Percentiles rank a stretch among this genome's conserved stretches.
phyloP scores from a whole-genome alignment of 2,329 filamentous ascomycete species.

The Stachybotrys chlorohalonatus region DNA sequence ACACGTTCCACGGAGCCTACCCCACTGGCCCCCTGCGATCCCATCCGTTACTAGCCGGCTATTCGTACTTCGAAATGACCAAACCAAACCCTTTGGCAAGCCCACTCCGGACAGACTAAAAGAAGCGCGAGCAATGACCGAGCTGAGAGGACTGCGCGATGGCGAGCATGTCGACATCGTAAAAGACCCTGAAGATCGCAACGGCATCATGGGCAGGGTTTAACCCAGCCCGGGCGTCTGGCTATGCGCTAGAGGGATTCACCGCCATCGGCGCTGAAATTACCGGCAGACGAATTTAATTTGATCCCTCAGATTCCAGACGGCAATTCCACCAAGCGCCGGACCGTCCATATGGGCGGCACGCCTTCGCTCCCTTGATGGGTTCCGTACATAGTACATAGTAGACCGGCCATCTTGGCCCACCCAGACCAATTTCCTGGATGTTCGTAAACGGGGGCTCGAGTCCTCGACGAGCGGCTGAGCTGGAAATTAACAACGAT shows the following conservation, averaged over 20 bases:
- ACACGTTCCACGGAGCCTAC: not conserved
- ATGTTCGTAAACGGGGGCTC: not conserved
- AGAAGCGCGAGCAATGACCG: no score
- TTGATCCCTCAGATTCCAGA: not conserved
- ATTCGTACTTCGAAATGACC: no score
- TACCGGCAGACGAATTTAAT: not conserved
- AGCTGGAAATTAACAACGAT: not conserved
- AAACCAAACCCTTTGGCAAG: no score
- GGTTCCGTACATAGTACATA: no score
- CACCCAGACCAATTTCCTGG: not conserved
- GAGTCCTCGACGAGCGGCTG: not conserved
- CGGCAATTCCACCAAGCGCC: not conserved
- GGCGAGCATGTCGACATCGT: not conserved
- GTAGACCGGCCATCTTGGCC: not conserved
- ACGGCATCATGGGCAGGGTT: not conserved
- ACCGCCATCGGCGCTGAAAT: not conserved
- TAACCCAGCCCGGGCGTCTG: no score
- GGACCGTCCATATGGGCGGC: not conserved
- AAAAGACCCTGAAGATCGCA: not conserved
- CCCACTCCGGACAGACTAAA: no score
- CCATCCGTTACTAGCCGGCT: no score
- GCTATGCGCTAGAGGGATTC: no score
- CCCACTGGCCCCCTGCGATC: no score
- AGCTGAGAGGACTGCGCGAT: no score
- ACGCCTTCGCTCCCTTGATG: not conserved